phyloP scores from a whole-genome alignment of 129 eudicot genomes.

The Arctium lappa region DNA sequence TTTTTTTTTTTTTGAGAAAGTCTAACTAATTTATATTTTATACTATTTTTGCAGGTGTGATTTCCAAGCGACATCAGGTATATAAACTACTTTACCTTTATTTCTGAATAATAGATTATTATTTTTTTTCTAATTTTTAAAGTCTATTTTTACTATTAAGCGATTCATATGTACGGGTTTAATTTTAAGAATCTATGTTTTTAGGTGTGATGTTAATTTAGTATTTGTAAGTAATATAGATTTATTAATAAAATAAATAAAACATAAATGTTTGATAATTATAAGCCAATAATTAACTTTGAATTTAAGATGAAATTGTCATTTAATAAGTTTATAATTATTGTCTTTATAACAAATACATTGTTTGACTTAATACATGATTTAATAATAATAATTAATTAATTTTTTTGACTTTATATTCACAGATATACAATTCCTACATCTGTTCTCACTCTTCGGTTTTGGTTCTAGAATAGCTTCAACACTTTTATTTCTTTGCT shows the following conservation, averaged over 20 bases:
- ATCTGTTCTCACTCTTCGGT: no score
- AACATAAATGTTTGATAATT: background rate
- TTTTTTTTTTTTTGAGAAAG: background rate
- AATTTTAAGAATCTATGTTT: background rate
- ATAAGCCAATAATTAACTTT: background rate
- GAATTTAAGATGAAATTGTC: background rate
- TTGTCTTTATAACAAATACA: no score
- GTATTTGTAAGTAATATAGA: background rate
- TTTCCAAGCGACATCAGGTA: slow-evolving; percentile 13
- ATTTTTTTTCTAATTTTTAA: background rate
- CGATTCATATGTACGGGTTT: background rate
- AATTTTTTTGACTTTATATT: no score
- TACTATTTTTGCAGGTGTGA: slow-evolving; percentile 9
- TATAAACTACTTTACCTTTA: background rate
- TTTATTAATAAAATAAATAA: background rate
- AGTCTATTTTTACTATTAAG: background rate
- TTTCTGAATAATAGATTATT: background rate
- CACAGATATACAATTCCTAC: no score
- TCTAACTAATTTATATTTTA: background rate
- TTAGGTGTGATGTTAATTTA: background rate
- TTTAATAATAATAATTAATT: no score
- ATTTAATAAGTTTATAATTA: no score
- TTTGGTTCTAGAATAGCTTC: no score
- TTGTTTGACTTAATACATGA: no score
- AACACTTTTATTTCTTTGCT: no score